Percentiles rank a stretch among this genome's conserved stretches.
Conservation (phyloP, 1,139 yeast genomes). For the Suhomyces guaymorum region DNA sequence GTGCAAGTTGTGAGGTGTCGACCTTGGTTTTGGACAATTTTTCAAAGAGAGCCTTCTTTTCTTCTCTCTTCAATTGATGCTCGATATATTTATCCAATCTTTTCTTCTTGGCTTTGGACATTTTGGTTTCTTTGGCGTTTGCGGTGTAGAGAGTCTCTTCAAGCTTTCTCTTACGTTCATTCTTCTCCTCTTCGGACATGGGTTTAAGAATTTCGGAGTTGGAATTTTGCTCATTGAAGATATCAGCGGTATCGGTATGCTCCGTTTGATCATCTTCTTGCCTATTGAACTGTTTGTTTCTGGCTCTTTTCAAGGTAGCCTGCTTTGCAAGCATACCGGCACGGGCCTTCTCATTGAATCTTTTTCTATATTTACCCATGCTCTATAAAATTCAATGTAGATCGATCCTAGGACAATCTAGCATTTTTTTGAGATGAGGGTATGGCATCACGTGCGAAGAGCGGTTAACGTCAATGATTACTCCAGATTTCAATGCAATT, state of each 20-base stretch:
- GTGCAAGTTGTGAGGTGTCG: slow-evolving; percentile 67
- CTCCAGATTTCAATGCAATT: slow-evolving; percentile 3
- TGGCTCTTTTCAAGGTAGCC: slow-evolving; percentile 62
- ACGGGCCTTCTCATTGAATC: slow-evolving; percentile 86
- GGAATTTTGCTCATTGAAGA: slow-evolving; percentile 37
- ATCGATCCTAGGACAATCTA: too few species aligned
- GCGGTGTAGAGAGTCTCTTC: slow-evolving; percentile 55
- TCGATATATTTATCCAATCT: slow-evolving; percentile 77
- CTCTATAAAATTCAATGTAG: too few species aligned
- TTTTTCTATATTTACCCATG: slow-evolving; percentile 80
- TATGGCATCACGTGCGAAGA: slow-evolving; percentile 8
- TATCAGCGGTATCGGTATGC: slow-evolving; percentile 10
- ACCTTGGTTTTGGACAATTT: slow-evolving; percentile 72
- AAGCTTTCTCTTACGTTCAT: slow-evolving; percentile 63
- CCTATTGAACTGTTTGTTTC: slow-evolving; percentile 67
- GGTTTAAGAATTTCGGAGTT: slow-evolving; percentile 62
- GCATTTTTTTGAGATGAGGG: background rate
- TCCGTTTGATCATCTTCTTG: slow-evolving; percentile 27
- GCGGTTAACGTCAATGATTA: slow-evolving; percentile 3
- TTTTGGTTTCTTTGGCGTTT: slow-evolving; percentile 62
- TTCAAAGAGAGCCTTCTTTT: slow-evolving; percentile 72
- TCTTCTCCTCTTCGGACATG: slow-evolving; percentile 57
- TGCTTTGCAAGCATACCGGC: slow-evolving; percentile 83
- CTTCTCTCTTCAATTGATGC: slow-evolving; percentile 87
- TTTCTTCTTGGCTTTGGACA: slow-evolving; percentile 75